These are phyloP conservation scores for Pestalotiopsis sp. DNA, from an alignment of 2,329 filamentous ascomycete species.

Conservation along the genomic window DNA sequence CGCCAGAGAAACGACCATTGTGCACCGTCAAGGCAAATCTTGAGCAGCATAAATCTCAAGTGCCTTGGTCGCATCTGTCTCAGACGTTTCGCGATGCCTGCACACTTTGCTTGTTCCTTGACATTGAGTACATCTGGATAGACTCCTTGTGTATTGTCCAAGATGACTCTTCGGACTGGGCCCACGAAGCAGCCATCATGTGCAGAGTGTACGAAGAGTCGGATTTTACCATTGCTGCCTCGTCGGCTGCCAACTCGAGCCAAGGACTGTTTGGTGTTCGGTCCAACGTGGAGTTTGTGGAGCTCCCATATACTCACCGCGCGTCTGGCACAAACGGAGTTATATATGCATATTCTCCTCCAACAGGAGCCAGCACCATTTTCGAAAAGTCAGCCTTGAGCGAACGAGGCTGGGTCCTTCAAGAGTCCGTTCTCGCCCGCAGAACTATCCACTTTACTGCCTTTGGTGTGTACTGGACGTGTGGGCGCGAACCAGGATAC, in stretches of 20 bases:
- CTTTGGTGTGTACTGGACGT: background rate
- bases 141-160: slow-evolving; percentile 1
- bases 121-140: background rate
- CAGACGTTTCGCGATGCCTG: background rate
- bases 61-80: background rate
- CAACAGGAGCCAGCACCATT: background rate
- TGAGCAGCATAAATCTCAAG: background rate
- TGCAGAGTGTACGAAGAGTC: background rate
- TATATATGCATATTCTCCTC: background rate
- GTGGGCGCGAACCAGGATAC: background rate
- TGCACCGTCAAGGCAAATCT: background rate
- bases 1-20: background rate
- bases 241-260: background rate
- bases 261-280: background rate
- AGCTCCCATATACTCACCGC: background rate
- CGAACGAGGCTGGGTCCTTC: background rate
- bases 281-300: background rate
- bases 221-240: background rate
- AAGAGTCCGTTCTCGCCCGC: background rate
- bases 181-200: slow-evolving; percentile 1
- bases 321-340: background rate
- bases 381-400: background rate
- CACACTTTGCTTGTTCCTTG: background rate
- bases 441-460: background rate
- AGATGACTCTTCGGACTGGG: slow-evolving; percentile 3